Evolutionary conservation across 371 early-diverging fungal genomes (phyloP), one percentile per base, ranked within the genome.

Genomic region (Actinomucor elegans): DNA sequence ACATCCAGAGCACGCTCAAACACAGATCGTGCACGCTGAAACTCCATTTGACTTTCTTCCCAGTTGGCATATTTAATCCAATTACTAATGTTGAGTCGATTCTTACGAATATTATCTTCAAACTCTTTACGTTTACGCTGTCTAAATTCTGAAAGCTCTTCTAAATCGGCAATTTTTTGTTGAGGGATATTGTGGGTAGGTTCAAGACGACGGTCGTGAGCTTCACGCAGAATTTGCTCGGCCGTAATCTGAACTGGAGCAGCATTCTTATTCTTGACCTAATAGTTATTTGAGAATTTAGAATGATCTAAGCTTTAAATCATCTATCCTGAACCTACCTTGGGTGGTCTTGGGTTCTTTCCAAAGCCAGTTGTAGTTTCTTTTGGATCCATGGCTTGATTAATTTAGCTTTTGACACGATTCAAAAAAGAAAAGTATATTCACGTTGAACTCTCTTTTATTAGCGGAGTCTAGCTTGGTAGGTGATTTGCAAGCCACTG

Each of bases 201-300:
- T 62, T 93, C 96, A 4, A 79, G 55, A 52, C 88, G 89, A 36
- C 93, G 87, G 62, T 94, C 95, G 57, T 88, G 87, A 15, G 96
- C 94, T 75, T 98, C 99, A 24, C 96, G 87, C 17, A 98, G 81
- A 50, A 98, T 89, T 79, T 98, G 98, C 77, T 98, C 99, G 10
- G 99, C 99, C 21, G 98, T 97, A 72, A 98, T 97, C 68, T 98
- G 99, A n/a, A 97, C 82, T n/a, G 91, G 87, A 21, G 97, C 97
- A 4, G 97, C 87, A 69, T 88, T 92, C 83, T 98, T 98, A 80
- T 98, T 96, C 75, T 96, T 96, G 79, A 97, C 94, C 92, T 91
- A 58, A 26, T 8, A 27, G 23, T 31, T 12, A 10, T n/a, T 27
- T 8, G 6, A 14, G 23, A n/a, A 1, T 9, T 50, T 2, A 29